phyloP scores from a whole-genome alignment of 805 yeast species.

The Cyberlindnera subsufficiens region DNA sequence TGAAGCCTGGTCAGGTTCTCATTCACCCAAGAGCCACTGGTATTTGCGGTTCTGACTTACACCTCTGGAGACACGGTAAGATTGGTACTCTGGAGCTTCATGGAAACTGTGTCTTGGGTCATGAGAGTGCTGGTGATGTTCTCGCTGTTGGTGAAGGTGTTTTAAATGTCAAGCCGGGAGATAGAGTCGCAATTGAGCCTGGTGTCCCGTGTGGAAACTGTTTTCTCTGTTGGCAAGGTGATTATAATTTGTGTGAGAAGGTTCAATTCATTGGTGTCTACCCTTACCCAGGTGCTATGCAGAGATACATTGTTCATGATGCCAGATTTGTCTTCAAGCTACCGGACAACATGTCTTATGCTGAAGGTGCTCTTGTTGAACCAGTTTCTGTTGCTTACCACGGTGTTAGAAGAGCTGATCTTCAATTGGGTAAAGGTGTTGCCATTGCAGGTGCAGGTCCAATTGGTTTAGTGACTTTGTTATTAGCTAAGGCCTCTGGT shows the following conservation, averaged over 20 bases:
- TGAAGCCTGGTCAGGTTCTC: slow-evolving; percentile 13
- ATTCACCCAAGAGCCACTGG: slow-evolving; percentile 48
- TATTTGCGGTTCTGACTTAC: slow-evolving; percentile 72
- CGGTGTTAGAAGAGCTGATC: slow-evolving; percentile 42
- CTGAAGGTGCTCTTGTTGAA: slow-evolving; percentile 51
- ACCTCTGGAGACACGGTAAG: slow-evolving; percentile 60
- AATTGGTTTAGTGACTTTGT: slow-evolving; percentile 45
- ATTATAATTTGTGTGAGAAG: slow-evolving; percentile 34
- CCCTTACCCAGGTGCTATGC: slow-evolving; percentile 35
- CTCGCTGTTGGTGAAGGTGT: slow-evolving; percentile 46
- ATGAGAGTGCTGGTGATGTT: slow-evolving; percentile 41
- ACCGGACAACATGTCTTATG: slow-evolving; percentile 39
- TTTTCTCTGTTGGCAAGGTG: slow-evolving; percentile 33
- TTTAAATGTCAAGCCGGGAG: slow-evolving; percentile 37
- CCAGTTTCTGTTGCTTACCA: slow-evolving; percentile 50
- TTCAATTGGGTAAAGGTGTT: slow-evolving; percentile 43
- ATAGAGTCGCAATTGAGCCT: slow-evolving; percentile 47
- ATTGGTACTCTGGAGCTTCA: slow-evolving; percentile 43
- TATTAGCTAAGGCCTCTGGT: slow-evolving; percentile 46
- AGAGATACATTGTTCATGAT: slow-evolving; percentile 29
- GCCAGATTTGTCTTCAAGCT: slow-evolving; percentile 30
- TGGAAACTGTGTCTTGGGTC: slow-evolving; percentile 36
- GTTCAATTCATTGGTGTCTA: slow-evolving; percentile 33
- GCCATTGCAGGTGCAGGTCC: slow-evolving; percentile 54
- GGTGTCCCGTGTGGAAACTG: slow-evolving; percentile 44